Conservation (phyloP, 2,329 filamentous ascomycete genomes). For the Myriosclerotinia scirpicola region DNA sequence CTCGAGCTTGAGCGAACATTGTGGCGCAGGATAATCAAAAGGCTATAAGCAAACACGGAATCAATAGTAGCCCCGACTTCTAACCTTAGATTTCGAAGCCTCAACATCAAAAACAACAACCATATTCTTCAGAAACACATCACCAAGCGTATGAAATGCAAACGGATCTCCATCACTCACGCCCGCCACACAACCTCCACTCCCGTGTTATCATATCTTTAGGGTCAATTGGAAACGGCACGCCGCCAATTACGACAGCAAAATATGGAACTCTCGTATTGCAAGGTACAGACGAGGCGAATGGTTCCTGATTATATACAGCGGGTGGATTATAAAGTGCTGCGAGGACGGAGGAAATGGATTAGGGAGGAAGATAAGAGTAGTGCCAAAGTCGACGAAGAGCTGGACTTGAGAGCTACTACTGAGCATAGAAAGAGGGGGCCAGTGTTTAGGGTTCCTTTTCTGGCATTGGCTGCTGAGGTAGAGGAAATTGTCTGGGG, state of each 20-base stretch:
- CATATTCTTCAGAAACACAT: constrained; percentile 53
- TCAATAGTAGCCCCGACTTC: not conserved
- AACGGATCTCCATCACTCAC: constrained; percentile 34
- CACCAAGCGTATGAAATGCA: constrained; percentile 51
- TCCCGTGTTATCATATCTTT: constrained; percentile 26
- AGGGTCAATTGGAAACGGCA: constrained; percentile 24
- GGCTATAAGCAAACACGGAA: not conserved
- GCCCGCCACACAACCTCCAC: constrained; percentile 19
- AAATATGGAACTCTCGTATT: constrained; percentile 26
- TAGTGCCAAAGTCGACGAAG: constrained; percentile 27
- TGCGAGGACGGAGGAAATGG: constrained; percentile 23
- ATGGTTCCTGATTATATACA: not conserved
- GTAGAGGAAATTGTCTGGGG: constrained; percentile 26
- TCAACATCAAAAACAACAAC: constrained; percentile 52
- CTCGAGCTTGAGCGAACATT: not conserved
- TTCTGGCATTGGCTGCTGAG: not conserved
- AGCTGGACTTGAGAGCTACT: constrained; percentile 9
- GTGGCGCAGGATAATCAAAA: not conserved
- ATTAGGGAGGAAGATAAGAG: constrained; percentile 25
- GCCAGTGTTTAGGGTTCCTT: not conserved
- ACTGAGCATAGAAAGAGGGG: not conserved
- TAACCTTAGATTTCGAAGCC: constrained; percentile 48
- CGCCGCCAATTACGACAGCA: constrained; percentile 28
- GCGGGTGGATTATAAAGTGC: constrained; percentile 25
- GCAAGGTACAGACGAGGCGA: constrained; percentile 25